phyloP scores from a whole-genome alignment of 1,284 basidiomycete genomes.

The Kalmanozyma brasiliensis region DNA sequence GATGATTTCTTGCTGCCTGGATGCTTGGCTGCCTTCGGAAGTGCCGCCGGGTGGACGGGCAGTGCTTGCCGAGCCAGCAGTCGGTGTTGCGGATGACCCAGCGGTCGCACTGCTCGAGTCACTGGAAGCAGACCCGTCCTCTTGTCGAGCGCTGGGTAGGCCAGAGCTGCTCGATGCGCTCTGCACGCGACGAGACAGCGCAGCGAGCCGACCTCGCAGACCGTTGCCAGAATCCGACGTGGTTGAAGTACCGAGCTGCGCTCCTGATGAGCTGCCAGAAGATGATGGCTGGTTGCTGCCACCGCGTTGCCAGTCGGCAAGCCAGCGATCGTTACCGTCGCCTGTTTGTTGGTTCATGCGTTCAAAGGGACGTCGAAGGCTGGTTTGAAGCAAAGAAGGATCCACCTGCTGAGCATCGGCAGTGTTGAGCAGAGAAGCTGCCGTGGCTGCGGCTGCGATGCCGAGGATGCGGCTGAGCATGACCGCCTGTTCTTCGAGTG shows the following conservation, averaged over 20 bases:
- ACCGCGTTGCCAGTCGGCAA: conserved; percentile 32
- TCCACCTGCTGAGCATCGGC: conserved; percentile 38
- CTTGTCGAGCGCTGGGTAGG: neutral
- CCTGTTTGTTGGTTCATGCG: conserved; percentile 27
- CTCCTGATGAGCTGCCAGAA: neutral
- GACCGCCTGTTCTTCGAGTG: conserved; percentile 63
- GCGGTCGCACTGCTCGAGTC: neutral
- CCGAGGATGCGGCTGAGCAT: conserved; percentile 64
- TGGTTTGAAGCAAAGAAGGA: conserved; percentile 47
- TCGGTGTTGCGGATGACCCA: neutral
- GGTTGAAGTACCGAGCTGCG: conserved; percentile 1
- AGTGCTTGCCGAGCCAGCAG: neutral
- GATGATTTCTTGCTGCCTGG: conserved; percentile 39
- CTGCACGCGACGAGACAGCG: conserved; percentile 28
- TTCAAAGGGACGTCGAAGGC: conserved; percentile 40
- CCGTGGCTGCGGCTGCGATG: conserved; percentile 64
- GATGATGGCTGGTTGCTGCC: neutral
- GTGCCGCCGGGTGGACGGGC: neutral
- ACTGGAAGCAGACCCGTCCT: neutral
- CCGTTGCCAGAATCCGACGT: conserved; percentile 24
- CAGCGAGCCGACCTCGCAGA: conserved; percentile 33
- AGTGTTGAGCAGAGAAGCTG: conserved; percentile 59
- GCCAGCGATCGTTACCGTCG: conserved; percentile 26
- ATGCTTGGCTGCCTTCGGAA: neutral
- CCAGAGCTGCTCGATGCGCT: conserved; percentile 16